A percentile compares a stretch with the other conserved stretches of the same genome.
Evolutionary conservation across 495 filamentous ascomycete genomes (phyloP).

Genomic region (Podospora fimiseda): DNA sequence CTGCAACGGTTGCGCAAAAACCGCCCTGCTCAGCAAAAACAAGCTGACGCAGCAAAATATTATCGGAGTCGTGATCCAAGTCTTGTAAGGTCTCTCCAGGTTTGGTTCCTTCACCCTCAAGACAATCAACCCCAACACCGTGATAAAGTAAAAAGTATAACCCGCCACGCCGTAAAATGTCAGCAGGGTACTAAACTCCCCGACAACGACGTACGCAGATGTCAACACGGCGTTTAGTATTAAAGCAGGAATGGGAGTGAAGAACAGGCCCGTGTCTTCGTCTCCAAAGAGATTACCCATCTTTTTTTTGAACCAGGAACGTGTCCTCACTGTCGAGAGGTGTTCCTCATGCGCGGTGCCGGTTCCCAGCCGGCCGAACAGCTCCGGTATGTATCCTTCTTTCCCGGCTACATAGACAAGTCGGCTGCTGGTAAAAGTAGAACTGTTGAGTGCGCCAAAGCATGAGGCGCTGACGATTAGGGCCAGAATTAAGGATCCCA

Average conservation of each 20-base stretch:
- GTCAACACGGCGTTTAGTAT: constrained; percentile 70
- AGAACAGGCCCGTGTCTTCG: constrained; percentile 59
- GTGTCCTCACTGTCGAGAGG: constrained; percentile 44
- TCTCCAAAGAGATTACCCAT: constrained; percentile 54
- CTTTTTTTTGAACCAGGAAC: constrained; percentile 52
- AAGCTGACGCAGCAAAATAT: constrained; percentile 97
- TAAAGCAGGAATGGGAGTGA: constrained; percentile 88
- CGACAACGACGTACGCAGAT: constrained; percentile 68
- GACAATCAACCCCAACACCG: constrained; percentile 87
- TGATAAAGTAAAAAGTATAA: constrained; percentile 94
- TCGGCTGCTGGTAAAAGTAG: constrained; percentile 87
- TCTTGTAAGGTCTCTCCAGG: constrained; percentile 82
- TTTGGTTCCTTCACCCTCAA: constrained; percentile 81
- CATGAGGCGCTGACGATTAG: constrained; percentile 83
- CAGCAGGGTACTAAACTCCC: constrained; percentile 84
- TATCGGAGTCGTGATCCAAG: constrained; percentile 94
- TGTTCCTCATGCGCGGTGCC: constrained; percentile 35
- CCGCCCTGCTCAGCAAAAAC: constrained; percentile 78
- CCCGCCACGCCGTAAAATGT: constrained; percentile 97
- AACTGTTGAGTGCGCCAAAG: constrained; percentile 87
- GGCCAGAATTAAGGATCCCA: constrained; percentile 78
- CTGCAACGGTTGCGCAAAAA: constrained; percentile 86
- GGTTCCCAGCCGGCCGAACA: constrained; percentile 80
- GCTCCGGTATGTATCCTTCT: constrained; percentile 81
- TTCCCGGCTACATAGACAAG: constrained; percentile 92